A percentile compares a stretch with the other conserved stretches of the same genome.
Evolutionary conservation across 805 yeast species (phyloP).

Genomic region (Pichia nanzhaoensis): DNA sequence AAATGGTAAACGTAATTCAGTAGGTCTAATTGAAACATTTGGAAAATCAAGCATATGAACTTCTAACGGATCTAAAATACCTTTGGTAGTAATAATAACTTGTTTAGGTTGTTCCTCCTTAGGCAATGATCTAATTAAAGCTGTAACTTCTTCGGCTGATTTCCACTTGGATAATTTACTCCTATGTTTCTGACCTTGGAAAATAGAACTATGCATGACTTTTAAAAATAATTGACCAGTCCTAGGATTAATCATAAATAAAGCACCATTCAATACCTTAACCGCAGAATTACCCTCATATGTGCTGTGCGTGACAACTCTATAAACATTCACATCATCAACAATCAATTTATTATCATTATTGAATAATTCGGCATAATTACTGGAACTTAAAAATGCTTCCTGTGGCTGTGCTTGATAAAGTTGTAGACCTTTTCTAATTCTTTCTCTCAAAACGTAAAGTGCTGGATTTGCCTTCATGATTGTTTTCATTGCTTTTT

Average conservation of each 20-base stretch:
- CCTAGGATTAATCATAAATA: slow-evolving; percentile 82
- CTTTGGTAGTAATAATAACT: slow-evolving; percentile 81
- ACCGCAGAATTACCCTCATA: slow-evolving; percentile 90
- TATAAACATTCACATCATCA: slow-evolving; percentile 90
- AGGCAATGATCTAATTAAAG: slow-evolving; percentile 80
- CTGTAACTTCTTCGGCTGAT: slow-evolving; percentile 96
- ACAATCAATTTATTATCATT: slow-evolving; percentile 78
- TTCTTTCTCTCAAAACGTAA: slow-evolving; percentile 85
- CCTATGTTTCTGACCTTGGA: slow-evolving; percentile 94
- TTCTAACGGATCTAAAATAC: slow-evolving; percentile 89
- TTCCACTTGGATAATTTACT: slow-evolving; percentile 96
- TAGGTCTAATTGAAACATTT: slow-evolving; percentile 78
- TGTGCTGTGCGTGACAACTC: slow-evolving; percentile 87
- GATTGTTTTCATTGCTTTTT: slow-evolving; percentile 85
- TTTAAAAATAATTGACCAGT: slow-evolving; percentile 86
- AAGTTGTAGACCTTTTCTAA: slow-evolving; percentile 87
- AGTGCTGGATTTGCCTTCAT: slow-evolving; percentile 94
- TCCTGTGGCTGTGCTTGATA: slow-evolving; percentile 93
- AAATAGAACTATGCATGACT: slow-evolving; percentile 87
- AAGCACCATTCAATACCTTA: slow-evolving; percentile 88
- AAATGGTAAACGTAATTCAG: slow-evolving; percentile 87
- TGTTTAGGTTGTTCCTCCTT: slow-evolving; percentile 93
- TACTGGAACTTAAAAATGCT: slow-evolving; percentile 79
- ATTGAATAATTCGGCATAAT: slow-evolving; percentile 84
- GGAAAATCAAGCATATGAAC: slow-evolving; percentile 98